These are phyloP conservation scores for Podosphaera fusca DNA, from an alignment of 2,329 filamentous ascomycete species.

Conservation along the genomic window DNA sequence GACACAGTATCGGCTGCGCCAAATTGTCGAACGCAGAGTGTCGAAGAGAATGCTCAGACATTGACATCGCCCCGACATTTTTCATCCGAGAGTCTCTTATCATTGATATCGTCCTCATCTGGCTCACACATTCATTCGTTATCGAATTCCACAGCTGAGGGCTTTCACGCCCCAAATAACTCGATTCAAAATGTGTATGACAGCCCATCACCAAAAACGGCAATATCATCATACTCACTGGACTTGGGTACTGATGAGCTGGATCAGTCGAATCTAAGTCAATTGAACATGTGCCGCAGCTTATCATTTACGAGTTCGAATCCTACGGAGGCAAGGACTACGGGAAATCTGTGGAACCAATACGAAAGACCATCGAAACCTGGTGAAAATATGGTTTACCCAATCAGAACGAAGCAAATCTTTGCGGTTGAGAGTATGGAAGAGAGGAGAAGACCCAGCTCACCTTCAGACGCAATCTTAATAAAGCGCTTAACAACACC, in stretches of 20 bases:
- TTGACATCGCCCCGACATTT: slow-evolving; percentile 13
- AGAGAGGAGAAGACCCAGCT: slow-evolving; percentile 7
- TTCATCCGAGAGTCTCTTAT: slow-evolving; percentile 16
- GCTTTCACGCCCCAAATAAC: slow-evolving; percentile 5
- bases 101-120: slow-evolving; percentile 12
- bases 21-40: slow-evolving; percentile 6
- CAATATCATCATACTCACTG: not conserved
- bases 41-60: slow-evolving; percentile 2
- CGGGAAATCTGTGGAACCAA: not conserved
- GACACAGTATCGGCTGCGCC: slow-evolving; percentile 6
- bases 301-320: slow-evolving; percentile 10
- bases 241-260: not conserved
- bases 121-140: slow-evolving; percentile 16
- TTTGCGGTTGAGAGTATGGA: not conserved
- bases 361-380: not conserved
- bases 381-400: not conserved
- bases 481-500: slow-evolving; percentile 12
- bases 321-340: not conserved
- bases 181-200: slow-evolving; percentile 2
- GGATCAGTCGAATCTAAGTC: not conserved
- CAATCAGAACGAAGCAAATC: slow-evolving; percentile 1
- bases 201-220: slow-evolving; percentile 1
- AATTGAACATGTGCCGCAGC: slow-evolving; percentile 1
- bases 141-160: slow-evolving; percentile 11
- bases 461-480: slow-evolving; percentile 16